Evolutionary conservation across 1,139 yeast genomes (phyloP), one percentile per base, ranked within the genome.

Genomic region (Suhomyces maxii): DNA sequence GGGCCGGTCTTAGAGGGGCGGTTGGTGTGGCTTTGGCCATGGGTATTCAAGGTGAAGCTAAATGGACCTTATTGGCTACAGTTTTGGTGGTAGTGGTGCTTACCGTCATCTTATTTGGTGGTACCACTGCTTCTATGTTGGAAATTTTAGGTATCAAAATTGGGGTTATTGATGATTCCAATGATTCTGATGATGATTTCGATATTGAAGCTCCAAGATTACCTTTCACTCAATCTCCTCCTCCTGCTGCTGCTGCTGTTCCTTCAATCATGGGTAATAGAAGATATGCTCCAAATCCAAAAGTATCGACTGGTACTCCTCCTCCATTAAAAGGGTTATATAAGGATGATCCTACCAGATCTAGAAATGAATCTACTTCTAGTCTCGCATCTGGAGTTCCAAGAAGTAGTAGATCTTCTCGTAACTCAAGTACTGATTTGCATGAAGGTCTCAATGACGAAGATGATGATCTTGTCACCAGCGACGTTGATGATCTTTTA

Each of bases 1-100:
- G 99, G 99, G 99, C 99, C 1, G 99, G 99, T 6, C 75, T 95
- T 49, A 78, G 99, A 61, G 99, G 99, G 49, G 99, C 99, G 1
- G 99, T 95, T 33, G 99, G 99, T 54, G 99, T 95, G 3, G 99
- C 99, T 0, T 77, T 95, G 59, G 99, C 99, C 0, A 91, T 95
- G 83, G 99, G 99, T 2, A 73, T 95, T 41, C 96, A 89, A 66
- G 99, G 99, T 50, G 97, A 91, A 61, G 85, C 89, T 45, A 95
- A 93, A 53, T 85, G 87, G 67, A 84, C 97, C 0, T 69, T 95
- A 44, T 71, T 93, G 48, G 99, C 99, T 1, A 95, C 99, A 0
- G 97, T 95, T 1, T 72, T 95, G 44, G 98, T 95, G 11, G 98
- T 93, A 26, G 99, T 95, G 13, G 99, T 95, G 31, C 74, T 95